phyloP scores from a whole-genome alignment of 2,329 filamentous ascomycete species.

The Fusarium sp. region DNA sequence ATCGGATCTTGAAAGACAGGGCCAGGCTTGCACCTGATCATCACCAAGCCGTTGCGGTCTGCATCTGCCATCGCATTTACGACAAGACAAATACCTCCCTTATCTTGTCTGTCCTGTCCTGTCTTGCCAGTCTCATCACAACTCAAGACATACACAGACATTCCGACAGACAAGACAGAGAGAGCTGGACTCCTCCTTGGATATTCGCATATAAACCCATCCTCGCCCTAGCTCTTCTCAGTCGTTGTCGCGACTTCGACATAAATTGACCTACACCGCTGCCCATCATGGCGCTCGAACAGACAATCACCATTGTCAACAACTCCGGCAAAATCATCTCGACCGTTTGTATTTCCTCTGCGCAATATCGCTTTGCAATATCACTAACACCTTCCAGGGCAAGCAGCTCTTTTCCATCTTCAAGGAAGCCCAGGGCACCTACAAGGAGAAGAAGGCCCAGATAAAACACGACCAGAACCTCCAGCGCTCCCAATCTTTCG shows the following conservation, averaged over 20 bases:
- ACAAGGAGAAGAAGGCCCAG: slow-evolving; percentile 87
- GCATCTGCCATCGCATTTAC: slow-evolving; percentile 23
- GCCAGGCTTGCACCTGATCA: slow-evolving; percentile 28
- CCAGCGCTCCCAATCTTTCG: slow-evolving; percentile 73
- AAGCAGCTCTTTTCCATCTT: slow-evolving; percentile 92
- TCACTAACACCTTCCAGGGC: slow-evolving; percentile 67
- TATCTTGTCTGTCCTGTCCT: slow-evolving; percentile 13
- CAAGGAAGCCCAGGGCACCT: slow-evolving; percentile 90
- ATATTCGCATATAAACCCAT: slow-evolving; percentile 12
- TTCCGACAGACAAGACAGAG: slow-evolving; percentile 31
- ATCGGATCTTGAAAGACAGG: slow-evolving; percentile 34
- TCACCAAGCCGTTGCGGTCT: slow-evolving; percentile 25
- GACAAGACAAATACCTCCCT: slow-evolving; percentile 21
- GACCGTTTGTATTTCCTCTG: slow-evolving; percentile 71
- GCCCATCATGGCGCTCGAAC: slow-evolving; percentile 61
- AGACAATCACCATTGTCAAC: slow-evolving; percentile 92
- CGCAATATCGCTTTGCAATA: background rate
- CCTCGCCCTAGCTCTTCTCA: slow-evolving; percentile 4
- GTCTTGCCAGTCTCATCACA: slow-evolving; percentile 23
- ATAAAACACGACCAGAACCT: slow-evolving; percentile 74
- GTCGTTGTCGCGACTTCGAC: slow-evolving; percentile 23
- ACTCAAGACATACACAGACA: slow-evolving; percentile 17
- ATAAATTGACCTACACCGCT: slow-evolving; percentile 25
- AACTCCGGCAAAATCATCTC: slow-evolving; percentile 91
- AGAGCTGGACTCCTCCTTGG: slow-evolving; percentile 45